Evolutionary conservation across 2,329 filamentous ascomycete genomes (phyloP).

Genomic region (Sporothrix mexicana): DNA sequence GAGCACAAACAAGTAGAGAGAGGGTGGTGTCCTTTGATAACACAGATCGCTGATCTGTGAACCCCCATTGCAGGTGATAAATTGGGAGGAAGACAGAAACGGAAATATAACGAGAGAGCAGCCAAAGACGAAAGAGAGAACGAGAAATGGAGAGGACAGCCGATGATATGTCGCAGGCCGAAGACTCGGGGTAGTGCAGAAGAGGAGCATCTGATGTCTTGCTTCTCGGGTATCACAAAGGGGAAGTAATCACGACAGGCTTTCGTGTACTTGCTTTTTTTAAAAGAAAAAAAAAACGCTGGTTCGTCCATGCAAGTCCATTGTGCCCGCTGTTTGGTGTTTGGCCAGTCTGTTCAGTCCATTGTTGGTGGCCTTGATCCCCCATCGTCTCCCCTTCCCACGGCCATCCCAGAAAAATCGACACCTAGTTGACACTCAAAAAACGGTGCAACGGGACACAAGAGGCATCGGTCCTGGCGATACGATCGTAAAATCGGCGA

Average conservation of each 20-base stretch:
- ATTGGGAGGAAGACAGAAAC: neutral
- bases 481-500: neutral
- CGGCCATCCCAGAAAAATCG: neutral
- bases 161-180: constrained; percentile 16
- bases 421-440: neutral
- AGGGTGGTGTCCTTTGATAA: neutral
- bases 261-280: neutral
- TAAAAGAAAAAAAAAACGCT: neutral
- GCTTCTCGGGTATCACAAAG: constrained; percentile 22
- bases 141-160: neutral
- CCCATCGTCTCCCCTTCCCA: neutral
- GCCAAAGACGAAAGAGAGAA: neutral
- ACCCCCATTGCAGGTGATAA: neutral
- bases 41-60: neutral
- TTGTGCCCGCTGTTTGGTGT: neutral
- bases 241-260: neutral
- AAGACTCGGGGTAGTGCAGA: neutral
- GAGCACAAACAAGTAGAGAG: neutral
- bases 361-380: neutral
- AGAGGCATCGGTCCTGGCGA: neutral
- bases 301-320: neutral
- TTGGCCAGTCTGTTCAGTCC: neutral
- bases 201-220: constrained; percentile 30
- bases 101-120: neutral
- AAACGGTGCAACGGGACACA: constrained; percentile 19